Base-by-base conservation (phyloP, 352 stramenopile genomes). In the Pythium aristosporum region DNA sequence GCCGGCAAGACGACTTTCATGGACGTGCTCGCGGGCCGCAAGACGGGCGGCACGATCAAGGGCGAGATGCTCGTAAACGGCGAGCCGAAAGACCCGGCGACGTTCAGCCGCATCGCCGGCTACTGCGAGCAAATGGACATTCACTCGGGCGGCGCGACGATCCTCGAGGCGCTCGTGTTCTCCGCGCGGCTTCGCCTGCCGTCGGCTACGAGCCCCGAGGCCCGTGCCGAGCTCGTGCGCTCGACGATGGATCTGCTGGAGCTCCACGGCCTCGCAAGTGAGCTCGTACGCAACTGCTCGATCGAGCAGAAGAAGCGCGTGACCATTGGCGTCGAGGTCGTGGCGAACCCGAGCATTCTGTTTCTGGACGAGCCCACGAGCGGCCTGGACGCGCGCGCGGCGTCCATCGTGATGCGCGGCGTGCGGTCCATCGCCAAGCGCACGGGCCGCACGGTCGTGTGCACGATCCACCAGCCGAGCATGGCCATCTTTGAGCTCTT, bases 241-340 rank as follows among this genome's bases (percentile, higher is more conserved):
- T 52, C 72, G 53, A 73, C 88, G 15, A 72, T 94, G 18, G 77
- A 88, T 1, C 50, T 93, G 20, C 71, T 89, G 5, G 77, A 91
- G 42, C 47, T 89, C n/a, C 68, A 57, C 0, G 16, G 44, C 3
- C 84, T 91, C 23, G 59, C 68, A 2, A 49, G 43, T 4, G 79
- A 85, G 36, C 71, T 95, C 57, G 67, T 89, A 95, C 96, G 69
- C 8, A 69, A 84, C 37, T 57, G 60, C 11, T 96, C 81, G 13
- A 85, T 97, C 43, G 92, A 97, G 68, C 89, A 98, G 65, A 88
- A 92, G 68, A 98, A 98, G 74, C 77, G 92, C n/a, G 73, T 98
- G 42, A 92, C 91, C 10, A 97, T 98, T 59, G 95, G 82, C 46
- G 82, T 96, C 3, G 91, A 98, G 69, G 77, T 98, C 28, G 93